Evolutionary conservation across 768 basidiomycete genomes (phyloP), one percentile per base, ranked within the genome.

Genomic region (Lactifluus rugatus): DNA sequence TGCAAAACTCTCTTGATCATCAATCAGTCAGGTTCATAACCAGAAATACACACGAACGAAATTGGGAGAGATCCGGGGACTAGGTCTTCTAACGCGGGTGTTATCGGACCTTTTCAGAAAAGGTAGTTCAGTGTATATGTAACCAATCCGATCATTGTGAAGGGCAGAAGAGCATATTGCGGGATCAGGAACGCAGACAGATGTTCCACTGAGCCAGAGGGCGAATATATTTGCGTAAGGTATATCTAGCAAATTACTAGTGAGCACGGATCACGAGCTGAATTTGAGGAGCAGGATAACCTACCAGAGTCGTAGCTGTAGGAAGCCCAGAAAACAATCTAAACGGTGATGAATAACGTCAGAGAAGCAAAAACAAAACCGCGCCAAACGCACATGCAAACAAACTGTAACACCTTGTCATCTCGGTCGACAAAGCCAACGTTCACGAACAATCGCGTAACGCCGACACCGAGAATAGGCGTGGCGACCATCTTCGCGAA

Each of bases 331-430:
- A 54, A 10, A 64, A 61, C 13, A 64, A n/a, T 46, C 62, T 64
- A 69, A 66, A 57, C 83, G 83, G 85, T 81, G 77, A 85, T 81
- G 77, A 80, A 81, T 14, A 85, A 78, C 49, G 85, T 84, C 60
- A 76, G 74, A 11, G 84, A 65, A 0, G 84, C 78, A 42, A 77
- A 78, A 61, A 77, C 78, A 60, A 84, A 76, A 0, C 78, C 71
- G 52, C 62, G 25, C 48, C 60, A 32, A 3, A 72, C 84, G 66
- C 56, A 85, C 84, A 87, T 81, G 78, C 82, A 82, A 16, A 86
- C 79, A 54, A 87, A 84, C 60, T 76, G 74, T 19, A 87, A 66
- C 0, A 87, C 81, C 36, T 79, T 79, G 62, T 87, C 78, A 0
- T 80, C 72, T 54, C 64, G 64, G 5, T 74, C 63, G 19, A 86